Base-by-base conservation (phyloP, 2,329 filamentous ascomycete species). In the Aspergillus pseudotamarii region DNA sequence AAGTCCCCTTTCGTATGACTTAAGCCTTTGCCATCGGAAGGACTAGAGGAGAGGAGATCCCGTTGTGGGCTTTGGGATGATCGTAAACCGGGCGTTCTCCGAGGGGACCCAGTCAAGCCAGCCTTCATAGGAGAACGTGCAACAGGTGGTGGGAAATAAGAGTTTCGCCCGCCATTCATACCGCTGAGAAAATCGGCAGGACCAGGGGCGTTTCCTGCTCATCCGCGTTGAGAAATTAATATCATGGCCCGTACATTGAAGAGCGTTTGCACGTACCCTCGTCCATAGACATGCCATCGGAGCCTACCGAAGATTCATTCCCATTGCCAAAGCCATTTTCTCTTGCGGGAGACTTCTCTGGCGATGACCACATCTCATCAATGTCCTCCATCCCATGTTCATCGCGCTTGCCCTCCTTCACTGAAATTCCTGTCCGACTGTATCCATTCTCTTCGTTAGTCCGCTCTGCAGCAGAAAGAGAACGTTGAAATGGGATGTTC, bases 351-450 rank as follows among this genome's bases (percentile, higher is more conserved):
- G 83, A 85, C 59, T 89, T 91, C 68, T 88, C 86, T 16, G 94
- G 93, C 23, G 94, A 97, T 10, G 94, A 97, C 78, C 97, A 97
- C 68, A 98, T 88, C 69, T 88, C 88, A 41, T 94, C 91, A 63
- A 97, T 86, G 41, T 92, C 90, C 76, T 97, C 93, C 82, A 99
- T 89, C 77, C 94, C 95, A 84, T 97, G 84, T 76, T 96, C 93
- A 79, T 98, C 94, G 80, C 93, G 91, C 64, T 89, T 83, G 58
- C 92, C 92, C 60, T 97, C 92, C 72, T 88, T 87, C 36, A 98
- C 79, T 1, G 88, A 91, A 30, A 96, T 86, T 51, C 95, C 95
- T 0, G 95, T 99, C 85, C 96, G 96, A 70, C 94, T 97, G 70
- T 57, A 58, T 21, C 61, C 69, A 57, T 55, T 58, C 59, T 34